These are phyloP conservation scores for Aspergillus alliaceus DNA, from an alignment of 2,329 filamentous ascomycete genomes.

Conservation along the genomic window DNA sequence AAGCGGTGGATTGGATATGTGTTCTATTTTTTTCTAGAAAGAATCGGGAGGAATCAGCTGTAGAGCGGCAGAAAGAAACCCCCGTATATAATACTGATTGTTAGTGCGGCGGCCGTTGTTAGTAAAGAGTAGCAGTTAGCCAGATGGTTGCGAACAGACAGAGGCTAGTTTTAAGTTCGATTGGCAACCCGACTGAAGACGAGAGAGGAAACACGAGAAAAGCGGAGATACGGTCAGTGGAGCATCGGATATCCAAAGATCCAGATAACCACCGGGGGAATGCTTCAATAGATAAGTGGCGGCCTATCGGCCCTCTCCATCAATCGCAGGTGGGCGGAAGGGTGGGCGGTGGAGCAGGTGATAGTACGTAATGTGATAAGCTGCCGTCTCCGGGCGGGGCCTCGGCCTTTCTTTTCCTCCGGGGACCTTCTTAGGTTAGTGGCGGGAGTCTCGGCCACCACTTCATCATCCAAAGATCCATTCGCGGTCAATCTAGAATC, in stretches of 20 bases:
- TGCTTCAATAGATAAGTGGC: conserved; percentile 4
- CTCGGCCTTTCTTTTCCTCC: conserved; percentile 2
- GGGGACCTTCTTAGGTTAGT: not conserved
- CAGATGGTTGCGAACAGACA: not conserved
- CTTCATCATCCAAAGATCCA: not conserved
- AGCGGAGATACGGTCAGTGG: conserved; percentile 3
- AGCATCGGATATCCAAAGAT: not conserved
- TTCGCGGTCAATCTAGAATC: not conserved
- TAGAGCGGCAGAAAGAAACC: not conserved
- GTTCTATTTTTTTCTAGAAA: not conserved
- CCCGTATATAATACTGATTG: not conserved
- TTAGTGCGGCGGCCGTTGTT: not conserved
- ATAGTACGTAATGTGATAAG: not conserved
- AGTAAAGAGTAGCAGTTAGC: not conserved
- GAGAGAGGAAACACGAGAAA: not conserved
- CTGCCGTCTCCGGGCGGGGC: not conserved
- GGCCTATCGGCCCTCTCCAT: conserved; percentile 14
- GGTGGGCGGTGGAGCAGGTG: not conserved
- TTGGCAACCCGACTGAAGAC: not conserved
- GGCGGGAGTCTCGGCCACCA: not conserved
- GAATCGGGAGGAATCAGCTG: not conserved
- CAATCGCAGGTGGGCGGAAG: conserved; percentile 14
- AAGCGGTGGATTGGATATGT: not conserved
- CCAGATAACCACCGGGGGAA: conserved; percentile 3
- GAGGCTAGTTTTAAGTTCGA: not conserved